Conservation (phyloP, 78 protist genomes). For the Dictyostelium intermedium region DNA sequence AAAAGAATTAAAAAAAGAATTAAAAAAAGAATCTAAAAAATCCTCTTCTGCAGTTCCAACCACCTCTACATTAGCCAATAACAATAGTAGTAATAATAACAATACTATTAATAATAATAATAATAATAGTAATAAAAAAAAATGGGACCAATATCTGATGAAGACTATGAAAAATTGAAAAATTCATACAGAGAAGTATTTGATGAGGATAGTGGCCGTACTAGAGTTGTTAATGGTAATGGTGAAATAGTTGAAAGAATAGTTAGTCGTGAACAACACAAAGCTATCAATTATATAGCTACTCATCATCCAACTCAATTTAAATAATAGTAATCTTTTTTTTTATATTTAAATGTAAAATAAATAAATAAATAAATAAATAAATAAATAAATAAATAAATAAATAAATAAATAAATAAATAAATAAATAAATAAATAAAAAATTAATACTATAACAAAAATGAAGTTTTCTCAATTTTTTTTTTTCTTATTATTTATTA, state of each 20-base stretch:
- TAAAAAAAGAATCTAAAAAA: neutral
- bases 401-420: too few species aligned
- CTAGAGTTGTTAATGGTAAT: conserved; percentile 27
- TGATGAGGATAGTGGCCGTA: conserved; percentile 66
- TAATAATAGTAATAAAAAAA: conserved; percentile 7
- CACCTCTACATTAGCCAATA: neutral
- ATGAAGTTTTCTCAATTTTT: too few species aligned
- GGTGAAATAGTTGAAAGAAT: conserved; percentile 69
- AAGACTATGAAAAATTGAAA: conserved; percentile 24
- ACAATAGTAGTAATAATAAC: neutral
- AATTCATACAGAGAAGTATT: conserved; percentile 9
- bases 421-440: too few species aligned
- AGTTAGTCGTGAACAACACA: conserved; percentile 46
- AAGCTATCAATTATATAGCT: conserved; percentile 62
- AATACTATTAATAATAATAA: neutral
- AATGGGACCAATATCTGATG: conserved; percentile 72
- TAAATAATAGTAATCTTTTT: neutral
- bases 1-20: conserved; percentile 12
- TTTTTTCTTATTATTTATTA: too few species aligned
- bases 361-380: too few species aligned
- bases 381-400: too few species aligned
- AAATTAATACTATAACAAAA: too few species aligned
- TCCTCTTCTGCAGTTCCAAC: neutral
- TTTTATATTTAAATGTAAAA: too few species aligned
- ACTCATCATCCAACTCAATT: conserved; percentile 55